Evolutionary conservation across 176 grass and related monocot genomes (phyloP).

Genomic region (Carex scoparia): DNA sequence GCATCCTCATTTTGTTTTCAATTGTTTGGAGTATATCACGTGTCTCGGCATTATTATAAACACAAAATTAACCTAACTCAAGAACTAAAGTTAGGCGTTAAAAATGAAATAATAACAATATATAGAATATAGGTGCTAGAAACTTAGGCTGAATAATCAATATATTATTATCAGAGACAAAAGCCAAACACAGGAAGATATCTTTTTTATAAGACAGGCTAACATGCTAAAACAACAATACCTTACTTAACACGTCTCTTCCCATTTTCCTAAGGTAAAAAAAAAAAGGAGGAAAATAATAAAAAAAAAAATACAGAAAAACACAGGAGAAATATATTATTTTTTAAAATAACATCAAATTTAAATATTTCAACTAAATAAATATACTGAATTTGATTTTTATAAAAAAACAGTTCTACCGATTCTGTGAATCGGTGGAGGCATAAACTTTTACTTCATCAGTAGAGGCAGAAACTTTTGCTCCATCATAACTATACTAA

Average conservation of each 20-base stretch:
- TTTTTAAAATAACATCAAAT: too few relatives aligned
- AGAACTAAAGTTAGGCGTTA: constrained; percentile 7
- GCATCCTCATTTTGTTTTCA: not conserved
- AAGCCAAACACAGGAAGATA: not conserved
- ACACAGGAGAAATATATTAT: not conserved
- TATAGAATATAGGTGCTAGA: not conserved
- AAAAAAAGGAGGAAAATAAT: not conserved
- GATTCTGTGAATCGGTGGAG: too few relatives aligned
- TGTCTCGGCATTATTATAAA: not conserved
- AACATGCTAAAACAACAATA: not conserved
- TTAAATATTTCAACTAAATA: too few relatives aligned
- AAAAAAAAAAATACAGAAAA: not conserved
- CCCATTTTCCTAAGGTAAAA: constrained; percentile 3
- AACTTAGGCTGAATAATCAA: not conserved
- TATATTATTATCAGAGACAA: not conserved
- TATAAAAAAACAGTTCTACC: too few relatives aligned
- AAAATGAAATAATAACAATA: not conserved
- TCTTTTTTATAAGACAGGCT: not conserved
- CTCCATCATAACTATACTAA: too few relatives aligned
- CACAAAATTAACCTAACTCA: not conserved
- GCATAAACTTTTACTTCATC: too few relatives aligned
- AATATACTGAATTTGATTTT: too few relatives aligned
- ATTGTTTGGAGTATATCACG: not conserved
- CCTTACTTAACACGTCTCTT: constrained; percentile 4
- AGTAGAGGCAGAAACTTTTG: too few relatives aligned